Evolutionary conservation across 768 basidiomycete genomes (phyloP), one percentile per base, ranked within the genome.

Genomic region (Suillus sp.): DNA sequence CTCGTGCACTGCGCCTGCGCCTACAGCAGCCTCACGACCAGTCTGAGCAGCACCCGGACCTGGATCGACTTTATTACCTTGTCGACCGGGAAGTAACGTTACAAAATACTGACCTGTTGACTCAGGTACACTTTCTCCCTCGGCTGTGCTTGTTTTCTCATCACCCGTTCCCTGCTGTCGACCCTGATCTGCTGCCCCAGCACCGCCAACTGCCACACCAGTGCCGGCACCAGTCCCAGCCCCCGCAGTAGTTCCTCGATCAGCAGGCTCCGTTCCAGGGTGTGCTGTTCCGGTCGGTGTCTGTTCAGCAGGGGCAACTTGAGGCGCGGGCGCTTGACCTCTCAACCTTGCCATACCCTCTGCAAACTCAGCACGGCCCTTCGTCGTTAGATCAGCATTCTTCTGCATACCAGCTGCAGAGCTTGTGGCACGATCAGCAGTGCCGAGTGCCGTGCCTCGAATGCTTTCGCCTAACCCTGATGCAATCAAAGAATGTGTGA

Each of bases 391-490:
- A 3, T 78, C 77, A 4, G 78, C 78, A 7, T 83, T 72, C 18
- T 70, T 72, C 7, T 67, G 62, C 6, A 69, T 70, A 0, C 70
- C 69, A 14, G 72, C 66, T 6, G 72, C 69, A 1, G 68, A 57
- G 32, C 65, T 65, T 2, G 74, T 66, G 11, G 77, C 42, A 1
- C 72, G 71, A 60, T 84, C 82, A 11, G 82, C 64, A 3, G 77
- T 76, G 13, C 78, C 77, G 53, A 83, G 67, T 10, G 76, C 63
- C 0, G 80, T 76, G 8, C 84, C 84, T 30, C 82, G 78, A 6
- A 84, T 62, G 48, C 72, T 78, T 42, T 84, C 83, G 8, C 81
- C 80, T 1, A 79, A 34, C 3, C 83, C 83, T 81, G 27, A 16
- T 45, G 50, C 20, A 60, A 34, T 51, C 8, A 25, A 47, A 6